phyloP scores from a whole-genome alignment of 2,329 filamentous ascomycete species.

The Tothia fuscella region DNA sequence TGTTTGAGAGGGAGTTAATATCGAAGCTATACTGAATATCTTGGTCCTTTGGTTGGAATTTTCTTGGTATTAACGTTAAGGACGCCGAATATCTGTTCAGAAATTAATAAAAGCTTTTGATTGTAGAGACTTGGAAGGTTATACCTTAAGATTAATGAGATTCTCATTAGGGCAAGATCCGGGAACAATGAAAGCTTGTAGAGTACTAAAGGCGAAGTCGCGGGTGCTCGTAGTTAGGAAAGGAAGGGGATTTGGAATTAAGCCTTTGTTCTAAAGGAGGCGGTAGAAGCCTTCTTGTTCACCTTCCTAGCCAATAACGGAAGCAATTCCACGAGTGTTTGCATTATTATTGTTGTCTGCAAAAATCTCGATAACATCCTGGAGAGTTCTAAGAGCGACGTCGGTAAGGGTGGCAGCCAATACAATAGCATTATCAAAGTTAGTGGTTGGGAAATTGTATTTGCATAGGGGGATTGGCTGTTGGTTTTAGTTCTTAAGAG shows the following conservation, averaged over 20 bases:
- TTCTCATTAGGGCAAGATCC: conserved; percentile 46
- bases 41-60: conserved; percentile 35
- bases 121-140: no score
- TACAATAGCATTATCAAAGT: conserved; percentile 44
- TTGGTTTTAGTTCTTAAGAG: conserved; percentile 41
- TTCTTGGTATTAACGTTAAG: conserved; percentile 35
- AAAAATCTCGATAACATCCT: conserved; percentile 49
- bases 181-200: conserved; percentile 45
- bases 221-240: conserved; percentile 55
- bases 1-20: conserved; percentile 19
- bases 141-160: no score
- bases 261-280: conserved; percentile 39
- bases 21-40: conserved; percentile 40
- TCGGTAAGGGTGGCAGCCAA: conserved; percentile 56
- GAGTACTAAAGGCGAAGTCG: conserved; percentile 52
- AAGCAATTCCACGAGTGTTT: conserved; percentile 45
- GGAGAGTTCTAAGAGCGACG: conserved; percentile 55
- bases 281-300: conserved; percentile 64
- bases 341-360: conserved; percentile 41
- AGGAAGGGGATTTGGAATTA: conserved; percentile 44
- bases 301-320: conserved; percentile 60
- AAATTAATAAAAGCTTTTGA: no score
- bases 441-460: conserved; percentile 51
- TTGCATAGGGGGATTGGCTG: conserved; percentile 48
- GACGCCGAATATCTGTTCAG: conserved; percentile 41